Percentiles rank a stretch among this genome's conserved stretches.
phyloP scores from a whole-genome alignment of 2,329 filamentous ascomycete genomes.

The Sporothrix brasiliensis region DNA sequence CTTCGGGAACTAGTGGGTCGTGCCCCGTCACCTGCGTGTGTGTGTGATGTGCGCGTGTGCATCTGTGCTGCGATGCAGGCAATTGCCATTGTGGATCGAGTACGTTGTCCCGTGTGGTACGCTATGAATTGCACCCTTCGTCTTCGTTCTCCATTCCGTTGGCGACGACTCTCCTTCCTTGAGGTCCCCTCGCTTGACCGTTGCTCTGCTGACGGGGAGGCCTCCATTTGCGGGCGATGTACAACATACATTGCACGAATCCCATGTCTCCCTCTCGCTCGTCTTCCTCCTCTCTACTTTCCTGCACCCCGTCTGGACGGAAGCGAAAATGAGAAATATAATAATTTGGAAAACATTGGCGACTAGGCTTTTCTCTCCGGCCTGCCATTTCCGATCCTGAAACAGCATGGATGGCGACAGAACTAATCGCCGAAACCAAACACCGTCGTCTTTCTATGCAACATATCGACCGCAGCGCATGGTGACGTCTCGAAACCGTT shows the following conservation, averaged over 20 bases:
- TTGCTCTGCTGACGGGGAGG: not conserved
- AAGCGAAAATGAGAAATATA: conserved; percentile 18
- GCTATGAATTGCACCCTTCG: no score
- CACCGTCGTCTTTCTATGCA: no score
- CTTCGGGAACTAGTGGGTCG: conserved; percentile 21
- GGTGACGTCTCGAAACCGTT: not conserved
- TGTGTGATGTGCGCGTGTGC: not conserved
- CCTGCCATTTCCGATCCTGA: not conserved
- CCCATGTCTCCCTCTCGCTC: not conserved
- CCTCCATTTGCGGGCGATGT: not conserved
- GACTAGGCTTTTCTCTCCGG: not conserved
- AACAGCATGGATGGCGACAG: not conserved
- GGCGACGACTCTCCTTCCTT: not conserved
- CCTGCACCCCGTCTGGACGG: no score
- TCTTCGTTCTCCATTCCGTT: not conserved
- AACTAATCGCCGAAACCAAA: no score
- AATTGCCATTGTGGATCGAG: not conserved
- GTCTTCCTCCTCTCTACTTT: not conserved
- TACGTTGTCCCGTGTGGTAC: not conserved
- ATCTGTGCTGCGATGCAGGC: not conserved
- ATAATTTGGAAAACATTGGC: not conserved
- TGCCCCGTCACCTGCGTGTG: not conserved
- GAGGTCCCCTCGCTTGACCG: not conserved
- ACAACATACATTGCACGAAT: not conserved
- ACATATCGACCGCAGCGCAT: no score